Conservation (phyloP, 1,284 basidiomycete species). For the Omphalotus olearius region DNA sequence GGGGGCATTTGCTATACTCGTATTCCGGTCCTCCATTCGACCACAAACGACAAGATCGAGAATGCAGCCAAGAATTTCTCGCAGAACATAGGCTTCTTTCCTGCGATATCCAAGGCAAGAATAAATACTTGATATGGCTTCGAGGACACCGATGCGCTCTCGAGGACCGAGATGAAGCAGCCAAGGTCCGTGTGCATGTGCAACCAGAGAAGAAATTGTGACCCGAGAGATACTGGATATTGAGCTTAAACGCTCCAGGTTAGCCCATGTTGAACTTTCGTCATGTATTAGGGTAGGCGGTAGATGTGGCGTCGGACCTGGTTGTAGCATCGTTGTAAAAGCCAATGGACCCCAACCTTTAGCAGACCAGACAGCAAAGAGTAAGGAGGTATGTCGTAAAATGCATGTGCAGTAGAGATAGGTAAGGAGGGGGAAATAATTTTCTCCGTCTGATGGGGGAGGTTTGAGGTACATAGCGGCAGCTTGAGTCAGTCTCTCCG, state of each 20-base stretch:
- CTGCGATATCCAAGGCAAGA: constrained; percentile 75
- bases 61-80: constrained; percentile 78
- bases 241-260: constrained; percentile 56
- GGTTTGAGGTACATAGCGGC: constrained; percentile 57
- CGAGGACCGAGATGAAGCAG: constrained; percentile 74
- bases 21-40: constrained; percentile 57
- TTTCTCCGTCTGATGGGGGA: constrained; percentile 46
- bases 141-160: constrained; percentile 69
- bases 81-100: constrained; percentile 82
- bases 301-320: constrained; percentile 50
- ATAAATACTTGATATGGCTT: constrained; percentile 71
- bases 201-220: constrained; percentile 58
- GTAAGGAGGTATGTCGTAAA: constrained; percentile 62
- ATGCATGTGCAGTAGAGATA: constrained; percentile 65
- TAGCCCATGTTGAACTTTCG: constrained; percentile 38
- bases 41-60: constrained; percentile 79
- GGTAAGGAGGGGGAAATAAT: constrained; percentile 55
- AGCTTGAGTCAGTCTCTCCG: constrained; percentile 67
- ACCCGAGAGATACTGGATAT: constrained; percentile 68
- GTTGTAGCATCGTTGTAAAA: constrained; percentile 70
- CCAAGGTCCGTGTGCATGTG: constrained; percentile 81
- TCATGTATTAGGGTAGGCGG: constrained; percentile 45
- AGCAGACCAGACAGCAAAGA: constrained; percentile 78
- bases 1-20: constrained; percentile 30
- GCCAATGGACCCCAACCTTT: constrained; percentile 85